Base-by-base conservation (phyloP, 257 asterid genomes). In the Solanum chmielewskii region DNA sequence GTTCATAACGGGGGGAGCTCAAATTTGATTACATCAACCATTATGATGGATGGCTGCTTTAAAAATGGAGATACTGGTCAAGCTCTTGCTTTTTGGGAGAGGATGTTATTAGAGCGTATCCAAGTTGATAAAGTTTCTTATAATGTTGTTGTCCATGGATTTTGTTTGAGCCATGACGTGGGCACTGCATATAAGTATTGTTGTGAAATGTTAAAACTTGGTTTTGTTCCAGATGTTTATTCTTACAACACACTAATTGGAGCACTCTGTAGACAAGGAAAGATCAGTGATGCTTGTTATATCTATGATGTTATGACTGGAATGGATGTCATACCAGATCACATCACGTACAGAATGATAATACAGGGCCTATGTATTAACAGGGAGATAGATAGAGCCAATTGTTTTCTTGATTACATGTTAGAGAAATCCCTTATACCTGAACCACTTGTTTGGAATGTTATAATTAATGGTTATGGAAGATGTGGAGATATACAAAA, bases 1-100 rank as follows among this genome's bases (percentile, higher is more conserved):
- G 83, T 73, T 59, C 59, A 69, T 76, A 91, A 87, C 23, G 90
- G 90, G 77, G 90, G 75, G 76, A 74, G 74, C 60, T 89, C 92
- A 33, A 86, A 87, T 81, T 86, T 97, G 90, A 92, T 94, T 76
- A 89, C 98, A 31, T 92, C 94, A 70, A 97, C 98, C 68, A 92
- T 94, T 90, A 92, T 94, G 47, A 92, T 95, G 98, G 98, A 94
- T 85, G 90, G 93, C 78, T 91, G 88, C 88, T 94, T 94, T 95
- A 97, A 97, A 92, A 83, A 75, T 85, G 97, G 98, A 83, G 91
- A 93, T 85, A 84, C 75, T 78, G 75, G 13, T 59, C 94, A 91
- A 87, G 98, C 95, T 83, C 93, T 92, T 64, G 68, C 87, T 90
- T 90, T 91, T 88, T 92, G 94, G 94, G 88, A 93, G 81, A 93